Percentiles rank a stretch among this genome's conserved stretches.
phyloP scores from a whole-genome alignment of 306 rosid species.

The Argentina anserina region DNA sequence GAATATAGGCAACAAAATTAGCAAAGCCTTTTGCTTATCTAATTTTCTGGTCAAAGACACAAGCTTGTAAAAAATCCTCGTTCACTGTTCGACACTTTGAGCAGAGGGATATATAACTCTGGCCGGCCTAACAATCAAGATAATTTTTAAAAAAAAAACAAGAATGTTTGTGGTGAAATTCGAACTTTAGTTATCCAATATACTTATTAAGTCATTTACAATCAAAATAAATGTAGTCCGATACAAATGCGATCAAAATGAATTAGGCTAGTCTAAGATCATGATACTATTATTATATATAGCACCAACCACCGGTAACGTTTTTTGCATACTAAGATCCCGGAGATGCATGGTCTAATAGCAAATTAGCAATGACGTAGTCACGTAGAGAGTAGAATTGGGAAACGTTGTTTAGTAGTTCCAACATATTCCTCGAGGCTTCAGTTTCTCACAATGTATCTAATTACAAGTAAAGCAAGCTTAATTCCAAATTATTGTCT shows the following conservation, averaged over 20 bases:
- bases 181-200: no score
- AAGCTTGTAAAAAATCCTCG: no score
- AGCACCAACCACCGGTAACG: neutral
- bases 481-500: neutral
- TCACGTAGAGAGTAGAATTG: neutral
- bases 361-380: no score
- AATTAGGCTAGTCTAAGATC: no score
- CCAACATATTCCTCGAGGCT: conserved; percentile 5
- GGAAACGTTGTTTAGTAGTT: neutral
- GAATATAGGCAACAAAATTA: no score
- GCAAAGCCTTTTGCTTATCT: neutral
- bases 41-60: neutral
- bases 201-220: no score
- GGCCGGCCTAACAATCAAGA: neutral
- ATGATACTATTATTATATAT: no score
- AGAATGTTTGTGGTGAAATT: no score
- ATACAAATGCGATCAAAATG: neutral
- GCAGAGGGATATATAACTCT: neutral
- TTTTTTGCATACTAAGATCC: neutral
- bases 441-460: neutral
- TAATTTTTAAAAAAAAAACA: no score
- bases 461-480: neutral
- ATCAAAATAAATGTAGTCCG: neutral
- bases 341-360: neutral
- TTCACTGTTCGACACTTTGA: neutral